These are phyloP conservation scores for Pseudomassariella vexata DNA, from an alignment of 2,329 filamentous ascomycete species.

Conservation along the genomic window DNA sequence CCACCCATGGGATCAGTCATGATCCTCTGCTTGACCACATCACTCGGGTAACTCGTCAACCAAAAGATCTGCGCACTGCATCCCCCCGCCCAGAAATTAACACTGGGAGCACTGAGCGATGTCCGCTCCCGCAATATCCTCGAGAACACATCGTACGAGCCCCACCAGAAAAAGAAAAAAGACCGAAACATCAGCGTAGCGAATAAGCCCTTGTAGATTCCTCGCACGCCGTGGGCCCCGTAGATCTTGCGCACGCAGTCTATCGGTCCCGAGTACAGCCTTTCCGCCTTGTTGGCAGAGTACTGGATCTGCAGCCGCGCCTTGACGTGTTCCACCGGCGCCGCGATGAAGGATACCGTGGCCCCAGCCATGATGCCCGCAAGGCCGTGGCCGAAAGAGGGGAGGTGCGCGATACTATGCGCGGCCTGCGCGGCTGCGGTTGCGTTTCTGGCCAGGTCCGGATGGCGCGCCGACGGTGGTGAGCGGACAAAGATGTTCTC, in stretches of 20 bases:
- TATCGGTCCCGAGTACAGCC: slow-evolving; percentile 80
- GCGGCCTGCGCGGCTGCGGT: slow-evolving; percentile 18
- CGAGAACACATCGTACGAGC: slow-evolving; percentile 83
- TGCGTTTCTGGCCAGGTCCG: slow-evolving; percentile 26
- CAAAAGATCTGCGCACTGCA: slow-evolving; percentile 92
- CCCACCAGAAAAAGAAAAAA: slow-evolving; percentile 99
- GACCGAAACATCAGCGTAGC: slow-evolving; percentile 84
- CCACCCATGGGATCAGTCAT: slow-evolving; percentile 91
- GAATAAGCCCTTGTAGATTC: slow-evolving; percentile 78
- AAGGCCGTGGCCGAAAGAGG: slow-evolving; percentile 75
- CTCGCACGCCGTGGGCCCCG: slow-evolving; percentile 65
- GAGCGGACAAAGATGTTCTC: slow-evolving; percentile 68
- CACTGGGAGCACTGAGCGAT: slow-evolving; percentile 63
- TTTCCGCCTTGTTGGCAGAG: slow-evolving; percentile 66
- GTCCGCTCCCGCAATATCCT: slow-evolving; percentile 62
- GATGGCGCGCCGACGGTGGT: slow-evolving; percentile 25
- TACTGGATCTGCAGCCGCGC: slow-evolving; percentile 94
- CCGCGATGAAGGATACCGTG: slow-evolving; percentile 89
- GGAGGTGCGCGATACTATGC: slow-evolving; percentile 45
- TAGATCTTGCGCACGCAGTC: slow-evolving; percentile 73
- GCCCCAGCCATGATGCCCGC: slow-evolving; percentile 82
- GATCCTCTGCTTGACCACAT: slow-evolving; percentile 92
- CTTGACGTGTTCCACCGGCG: slow-evolving; percentile 93
- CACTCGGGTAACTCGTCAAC: slow-evolving; percentile 84
- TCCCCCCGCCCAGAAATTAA: slow-evolving; percentile 98